phyloP scores from a whole-genome alignment of 805 yeast genomes.

The Lipomyces japonicus region DNA sequence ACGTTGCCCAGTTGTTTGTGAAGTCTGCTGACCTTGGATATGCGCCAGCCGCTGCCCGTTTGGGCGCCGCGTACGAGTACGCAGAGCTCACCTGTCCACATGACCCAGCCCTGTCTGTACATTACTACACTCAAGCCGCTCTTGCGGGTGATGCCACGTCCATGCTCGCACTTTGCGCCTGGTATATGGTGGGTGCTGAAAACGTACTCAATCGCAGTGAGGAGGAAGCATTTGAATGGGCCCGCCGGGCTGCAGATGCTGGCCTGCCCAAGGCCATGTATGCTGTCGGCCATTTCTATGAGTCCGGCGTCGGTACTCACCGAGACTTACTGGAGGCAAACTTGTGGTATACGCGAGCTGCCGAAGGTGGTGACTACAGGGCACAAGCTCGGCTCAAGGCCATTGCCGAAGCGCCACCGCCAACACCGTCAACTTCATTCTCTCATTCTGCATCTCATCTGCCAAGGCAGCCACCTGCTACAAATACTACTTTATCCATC shows the following conservation, averaged over 20 bases:
- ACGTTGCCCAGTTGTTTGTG: conserved; percentile 80
- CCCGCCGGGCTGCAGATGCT: conserved; percentile 72
- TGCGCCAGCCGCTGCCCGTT: conserved; percentile 67
- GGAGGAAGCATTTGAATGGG: conserved; percentile 92
- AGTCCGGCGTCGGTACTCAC: conserved; percentile 82
- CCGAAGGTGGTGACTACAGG: conserved; percentile 53
- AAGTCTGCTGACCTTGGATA: conserved; percentile 89
- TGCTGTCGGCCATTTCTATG: conserved; percentile 78
- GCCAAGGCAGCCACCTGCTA: too few relatives aligned
- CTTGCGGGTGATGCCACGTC: conserved; percentile 80
- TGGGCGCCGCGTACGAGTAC: conserved; percentile 81
- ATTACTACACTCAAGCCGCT: conserved; percentile 90
- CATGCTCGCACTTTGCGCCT: conserved; percentile 92
- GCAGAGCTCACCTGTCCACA: conserved; percentile 66
- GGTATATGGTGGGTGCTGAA: conserved; percentile 91
- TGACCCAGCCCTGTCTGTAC: conserved; percentile 80
- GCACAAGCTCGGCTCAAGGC: conserved; percentile 41
- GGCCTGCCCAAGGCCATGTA: conserved; percentile 79
- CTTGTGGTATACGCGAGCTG: conserved; percentile 74
- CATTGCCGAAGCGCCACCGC: too few relatives aligned
- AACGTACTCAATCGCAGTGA: conserved; percentile 76
- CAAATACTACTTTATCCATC: too few relatives aligned
- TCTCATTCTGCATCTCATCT: too few relatives aligned
- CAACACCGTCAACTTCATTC: too few relatives aligned
- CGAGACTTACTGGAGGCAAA: conserved; percentile 55